These are phyloP conservation scores for Dactylonectria macrodidyma DNA, from an alignment of 2,329 filamentous ascomycete species.

Conservation along the genomic window DNA sequence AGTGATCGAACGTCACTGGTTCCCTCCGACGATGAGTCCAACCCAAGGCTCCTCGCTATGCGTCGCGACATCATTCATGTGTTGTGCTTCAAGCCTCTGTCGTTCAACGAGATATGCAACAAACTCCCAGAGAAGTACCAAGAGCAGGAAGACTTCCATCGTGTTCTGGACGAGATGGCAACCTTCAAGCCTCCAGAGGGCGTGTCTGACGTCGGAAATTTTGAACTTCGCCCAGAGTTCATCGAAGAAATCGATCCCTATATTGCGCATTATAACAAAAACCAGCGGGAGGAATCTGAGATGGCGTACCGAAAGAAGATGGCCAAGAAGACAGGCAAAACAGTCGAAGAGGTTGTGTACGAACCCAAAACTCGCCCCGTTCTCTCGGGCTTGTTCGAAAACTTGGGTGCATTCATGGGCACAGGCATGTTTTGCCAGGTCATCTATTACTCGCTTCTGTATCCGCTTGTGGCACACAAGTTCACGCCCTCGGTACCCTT, in stretches of 20 bases:
- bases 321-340: conserved; percentile 88
- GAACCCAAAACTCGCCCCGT: conserved; percentile 88
- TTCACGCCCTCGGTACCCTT: conserved; percentile 82
- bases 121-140: conserved; percentile 91
- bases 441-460: conserved; percentile 89
- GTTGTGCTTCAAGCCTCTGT: conserved; percentile 95
- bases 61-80: conserved; percentile 93
- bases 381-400: conserved; percentile 81
- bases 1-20: conserved; percentile 89
- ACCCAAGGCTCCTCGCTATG: conserved; percentile 79
- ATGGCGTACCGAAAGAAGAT: conserved; percentile 88
- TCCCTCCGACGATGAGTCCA: conserved; percentile 75
- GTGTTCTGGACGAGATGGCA: conserved; percentile 88
- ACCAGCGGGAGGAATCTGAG: conserved; percentile 96
- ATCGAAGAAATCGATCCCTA: conserved; percentile 95
- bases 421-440: conserved; percentile 92
- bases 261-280: conserved; percentile 95
- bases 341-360: conserved; percentile 87
- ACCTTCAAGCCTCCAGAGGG: conserved; percentile 93
- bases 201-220: conserved; percentile 91
- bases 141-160: conserved; percentile 90
- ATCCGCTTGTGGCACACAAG: conserved; percentile 78
- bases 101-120: conserved; percentile 90
- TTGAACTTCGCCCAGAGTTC: conserved; percentile 89
- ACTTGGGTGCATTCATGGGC: conserved; percentile 84